Base-by-base conservation (phyloP, 2,329 filamentous ascomycete genomes). In the Colletotrichum melonis region DNA sequence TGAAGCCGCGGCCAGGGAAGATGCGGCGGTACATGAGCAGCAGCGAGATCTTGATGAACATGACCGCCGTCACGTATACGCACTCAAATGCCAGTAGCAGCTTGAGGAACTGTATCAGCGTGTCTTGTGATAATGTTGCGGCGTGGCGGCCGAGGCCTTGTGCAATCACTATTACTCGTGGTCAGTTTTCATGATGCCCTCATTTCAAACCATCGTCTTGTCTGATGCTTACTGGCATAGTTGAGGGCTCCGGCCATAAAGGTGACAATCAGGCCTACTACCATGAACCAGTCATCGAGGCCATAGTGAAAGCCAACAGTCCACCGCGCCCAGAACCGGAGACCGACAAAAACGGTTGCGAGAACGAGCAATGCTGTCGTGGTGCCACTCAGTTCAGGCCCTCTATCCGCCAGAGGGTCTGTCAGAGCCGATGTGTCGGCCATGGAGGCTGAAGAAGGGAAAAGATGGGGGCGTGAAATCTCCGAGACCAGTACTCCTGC, bases 21-120 rank as follows among this genome's bases (percentile, higher is more conserved):
- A 75, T 75, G 19, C 72, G 74, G 5, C 60, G 65, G 63, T 75
- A 75, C 68, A 74, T 69, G 22, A 75, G 69, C 12, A 75, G 56
- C 26, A 75, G 19, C 14, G 74, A 74, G 42, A 73, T 28, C 57
- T 75, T 75, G 72, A 67, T 55, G 60, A 75, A 66, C 60, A 62
- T 63, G 57, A 75, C 63, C 3, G 72, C 71, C 38, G 67, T 73
- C 5, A 71, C 67, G 19, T 73, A 73, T 11, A 73, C 7, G 38
- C 62, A 71, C 56, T 73, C 71, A 28, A 72, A 72, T 7, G 65
- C 58, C 30, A 69, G 65, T 38, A 72, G n/a, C 35, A 72, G 58
- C 66, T 72, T 72, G 52, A 72, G 59, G 19, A 72, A 72, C 59
- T 72, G 5, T 7, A 69, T 65, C 54, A 69, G 65, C 24, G 42